These are phyloP conservation scores for Parsonsia alboflavescens DNA, from an alignment of 257 asterid genomes.

Conservation along the genomic window DNA sequence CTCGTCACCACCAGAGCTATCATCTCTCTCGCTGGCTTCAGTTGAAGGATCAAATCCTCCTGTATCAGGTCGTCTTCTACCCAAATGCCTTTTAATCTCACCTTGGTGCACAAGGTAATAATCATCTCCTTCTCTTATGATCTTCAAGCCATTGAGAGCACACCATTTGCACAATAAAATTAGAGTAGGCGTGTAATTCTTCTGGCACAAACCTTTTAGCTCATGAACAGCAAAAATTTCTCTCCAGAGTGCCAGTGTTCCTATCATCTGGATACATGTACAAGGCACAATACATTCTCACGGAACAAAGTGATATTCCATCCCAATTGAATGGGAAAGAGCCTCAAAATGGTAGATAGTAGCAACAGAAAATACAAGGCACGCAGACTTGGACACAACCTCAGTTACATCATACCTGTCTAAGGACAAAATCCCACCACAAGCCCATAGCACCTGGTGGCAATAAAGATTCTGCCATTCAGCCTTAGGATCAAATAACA, in stretches of 20 bases:
- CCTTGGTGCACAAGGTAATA: slow-evolving; percentile 70
- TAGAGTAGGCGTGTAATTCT: neutral
- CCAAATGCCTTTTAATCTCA: slow-evolving; percentile 62
- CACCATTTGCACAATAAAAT: neutral
- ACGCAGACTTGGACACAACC: neutral
- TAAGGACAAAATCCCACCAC: neutral
- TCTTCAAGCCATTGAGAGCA: slow-evolving; percentile 63
- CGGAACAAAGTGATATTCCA: neutral
- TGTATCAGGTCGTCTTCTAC: slow-evolving; percentile 34
- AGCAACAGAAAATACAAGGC: neutral
- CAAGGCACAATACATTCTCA: neutral
- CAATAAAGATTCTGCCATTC: neutral
- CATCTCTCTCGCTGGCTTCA: slow-evolving; percentile 2
- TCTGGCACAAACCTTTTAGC: neutral
- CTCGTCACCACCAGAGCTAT: slow-evolving; percentile 22
- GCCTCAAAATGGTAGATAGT: neutral
- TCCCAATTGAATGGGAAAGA: neutral
- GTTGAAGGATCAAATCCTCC: slow-evolving; percentile 16
- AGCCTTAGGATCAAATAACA: neutral
- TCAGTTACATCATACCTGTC: neutral
- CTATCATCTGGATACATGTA: neutral
- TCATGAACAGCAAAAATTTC: neutral
- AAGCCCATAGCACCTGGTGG: neutral
- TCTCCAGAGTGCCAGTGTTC: neutral
- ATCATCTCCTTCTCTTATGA: slow-evolving; percentile 78